These are phyloP conservation scores for Calycina herbarum DNA, from an alignment of 2,329 filamentous ascomycete genomes.

Conservation along the genomic window DNA sequence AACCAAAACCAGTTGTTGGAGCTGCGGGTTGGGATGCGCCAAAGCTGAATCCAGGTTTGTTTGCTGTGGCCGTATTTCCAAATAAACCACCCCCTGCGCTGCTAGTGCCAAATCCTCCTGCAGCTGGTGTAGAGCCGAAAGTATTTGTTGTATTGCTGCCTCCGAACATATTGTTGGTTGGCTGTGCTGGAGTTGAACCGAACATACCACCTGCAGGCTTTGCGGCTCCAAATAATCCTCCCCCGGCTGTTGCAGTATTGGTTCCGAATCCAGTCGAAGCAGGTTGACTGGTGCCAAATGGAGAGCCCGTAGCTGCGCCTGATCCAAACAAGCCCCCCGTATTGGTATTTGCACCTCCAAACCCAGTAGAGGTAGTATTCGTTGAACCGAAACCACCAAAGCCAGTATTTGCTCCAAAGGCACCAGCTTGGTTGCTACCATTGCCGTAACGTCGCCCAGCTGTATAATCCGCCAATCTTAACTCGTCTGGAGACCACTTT, in stretches of 20 bases:
- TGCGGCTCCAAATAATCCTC: conserved; percentile 44
- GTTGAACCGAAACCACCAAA: conserved; percentile 41
- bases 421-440: conserved; percentile 74
- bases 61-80: conserved; percentile 38
- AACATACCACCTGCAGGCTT: conserved; percentile 43
- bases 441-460: conserved; percentile 85
- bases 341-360: conserved; percentile 32
- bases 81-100: conserved; percentile 25
- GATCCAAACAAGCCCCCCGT: conserved; percentile 43
- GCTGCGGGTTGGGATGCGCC: conserved; percentile 12
- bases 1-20: conserved; percentile 22
- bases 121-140: conserved; percentile 40
- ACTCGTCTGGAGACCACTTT: conserved; percentile 87
- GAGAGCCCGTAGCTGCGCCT: conserved; percentile 39
- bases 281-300: conserved; percentile 48
- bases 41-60: conserved; percentile 36
- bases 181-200: conserved; percentile 30
- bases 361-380: conserved; percentile 21
- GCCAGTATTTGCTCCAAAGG: conserved; percentile 58
- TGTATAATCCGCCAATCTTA: conserved; percentile 82
- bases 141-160: conserved; percentile 32
- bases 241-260: conserved; percentile 33
- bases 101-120: conserved; percentile 41
- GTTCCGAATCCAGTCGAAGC: conserved; percentile 49
- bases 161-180: conserved; percentile 9